These are phyloP conservation scores for Aureobasidium sp. DNA, from an alignment of 2,329 filamentous ascomycete species.

Conservation along the genomic window DNA sequence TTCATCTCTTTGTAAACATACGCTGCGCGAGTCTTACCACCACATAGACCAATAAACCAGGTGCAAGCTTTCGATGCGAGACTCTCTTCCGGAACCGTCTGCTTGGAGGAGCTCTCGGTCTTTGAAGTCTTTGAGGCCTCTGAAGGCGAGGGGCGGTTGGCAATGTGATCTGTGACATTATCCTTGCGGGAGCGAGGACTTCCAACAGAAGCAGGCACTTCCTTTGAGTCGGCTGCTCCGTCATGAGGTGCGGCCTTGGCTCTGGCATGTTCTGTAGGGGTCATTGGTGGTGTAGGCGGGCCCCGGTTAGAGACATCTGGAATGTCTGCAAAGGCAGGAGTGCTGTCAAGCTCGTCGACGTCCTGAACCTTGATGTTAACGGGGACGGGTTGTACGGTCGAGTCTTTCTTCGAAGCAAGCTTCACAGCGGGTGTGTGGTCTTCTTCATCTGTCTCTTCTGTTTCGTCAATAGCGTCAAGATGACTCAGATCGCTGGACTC, in stretches of 20 bases:
- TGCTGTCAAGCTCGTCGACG: not conserved
- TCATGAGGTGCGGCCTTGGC: slow-evolving; percentile 7
- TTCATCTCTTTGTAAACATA: not conserved
- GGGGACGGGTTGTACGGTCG: not conserved
- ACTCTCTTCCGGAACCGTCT: not conserved
- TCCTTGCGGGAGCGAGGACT: not conserved
- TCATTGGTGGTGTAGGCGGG: slow-evolving; percentile 26
- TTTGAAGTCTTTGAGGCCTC: not conserved
- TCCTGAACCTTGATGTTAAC: not conserved
- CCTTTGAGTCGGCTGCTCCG: not conserved
- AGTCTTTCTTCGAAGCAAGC: not conserved
- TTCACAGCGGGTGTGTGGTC: not conserved
- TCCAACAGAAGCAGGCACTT: not conserved
- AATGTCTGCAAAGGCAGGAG: not conserved
- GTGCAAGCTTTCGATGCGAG: not conserved
- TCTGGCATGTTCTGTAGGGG: slow-evolving; percentile 20
- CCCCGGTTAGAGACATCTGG: slow-evolving; percentile 2
- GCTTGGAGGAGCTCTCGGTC: not conserved
- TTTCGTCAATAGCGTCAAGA: slow-evolving; percentile 11
- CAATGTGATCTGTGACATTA: slow-evolving; percentile 3
- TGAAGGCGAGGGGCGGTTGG: not conserved
- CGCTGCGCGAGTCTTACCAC: slow-evolving; percentile 1
- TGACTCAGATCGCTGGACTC: slow-evolving; percentile 7
- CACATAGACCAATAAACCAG: slow-evolving; percentile 8
- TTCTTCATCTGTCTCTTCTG: not conserved